Conservation (phyloP, 257 asterid genomes). For the Marsdenia floribunda region DNA sequence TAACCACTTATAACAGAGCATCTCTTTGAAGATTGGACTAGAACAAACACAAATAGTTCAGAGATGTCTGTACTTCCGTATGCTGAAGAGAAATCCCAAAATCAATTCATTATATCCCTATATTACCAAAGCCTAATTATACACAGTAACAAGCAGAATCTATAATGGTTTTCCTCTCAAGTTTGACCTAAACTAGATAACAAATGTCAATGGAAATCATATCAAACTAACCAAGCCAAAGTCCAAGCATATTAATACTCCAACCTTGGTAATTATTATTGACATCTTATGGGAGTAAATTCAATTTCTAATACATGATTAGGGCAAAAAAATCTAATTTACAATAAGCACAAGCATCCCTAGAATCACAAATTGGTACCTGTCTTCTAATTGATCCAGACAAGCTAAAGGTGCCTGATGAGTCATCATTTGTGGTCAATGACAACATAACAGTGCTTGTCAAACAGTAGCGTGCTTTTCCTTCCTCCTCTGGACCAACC, state of each 20-base stretch:
- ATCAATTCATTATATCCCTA: neutral
- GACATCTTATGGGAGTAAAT: neutral
- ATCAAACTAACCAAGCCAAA: neutral
- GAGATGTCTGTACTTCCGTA: neutral
- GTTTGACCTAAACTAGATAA: neutral
- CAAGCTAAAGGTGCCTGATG: constrained; percentile 83
- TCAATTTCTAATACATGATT: neutral
- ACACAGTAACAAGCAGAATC: neutral
- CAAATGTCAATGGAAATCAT: neutral
- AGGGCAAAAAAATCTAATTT: neutral
- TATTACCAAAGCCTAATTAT: neutral
- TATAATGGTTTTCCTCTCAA: neutral
- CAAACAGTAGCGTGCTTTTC: constrained; percentile 70
- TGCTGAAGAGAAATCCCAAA: neutral
- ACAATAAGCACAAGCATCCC: neutral
- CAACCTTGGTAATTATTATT: neutral
- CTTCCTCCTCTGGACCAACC: constrained; percentile 85
- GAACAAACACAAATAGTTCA: neutral
- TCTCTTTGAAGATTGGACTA: neutral
- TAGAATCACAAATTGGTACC: constrained; percentile 33
- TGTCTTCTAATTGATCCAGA: constrained; percentile 99
- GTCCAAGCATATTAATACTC: neutral
- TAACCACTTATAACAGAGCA: neutral
- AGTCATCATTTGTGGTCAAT: constrained; percentile 75
- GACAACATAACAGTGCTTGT: constrained; percentile 96